Percentiles rank a stretch among this genome's conserved stretches.
Conservation (phyloP, 768 basidiomycete species). For the Suillus variegatus region DNA sequence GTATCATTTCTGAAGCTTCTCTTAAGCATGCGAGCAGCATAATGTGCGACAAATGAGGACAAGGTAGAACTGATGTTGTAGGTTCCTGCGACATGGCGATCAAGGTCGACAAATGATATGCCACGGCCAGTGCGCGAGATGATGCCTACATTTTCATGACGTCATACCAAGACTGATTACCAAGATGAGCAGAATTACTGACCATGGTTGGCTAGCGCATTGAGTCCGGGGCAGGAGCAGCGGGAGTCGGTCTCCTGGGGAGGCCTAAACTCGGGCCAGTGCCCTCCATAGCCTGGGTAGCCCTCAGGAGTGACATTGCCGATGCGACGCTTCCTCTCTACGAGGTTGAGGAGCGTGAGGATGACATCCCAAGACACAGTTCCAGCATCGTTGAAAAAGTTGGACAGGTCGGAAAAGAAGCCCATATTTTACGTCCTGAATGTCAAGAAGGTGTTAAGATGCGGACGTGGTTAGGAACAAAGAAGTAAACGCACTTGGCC, state of each 20-base stretch:
- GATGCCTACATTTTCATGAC: background rate
- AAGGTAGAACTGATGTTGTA: conserved; percentile 1
- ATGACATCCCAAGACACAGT: background rate
- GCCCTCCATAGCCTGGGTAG: background rate
- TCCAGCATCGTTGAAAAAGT: background rate
- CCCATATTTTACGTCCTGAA: background rate
- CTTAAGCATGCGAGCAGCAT: background rate
- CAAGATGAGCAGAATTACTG: background rate
- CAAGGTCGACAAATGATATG: background rate
- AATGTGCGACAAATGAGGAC: background rate
- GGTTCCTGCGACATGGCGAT: background rate
- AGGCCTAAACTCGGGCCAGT: background rate
- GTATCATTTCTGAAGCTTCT: background rate
- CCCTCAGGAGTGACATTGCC: background rate
- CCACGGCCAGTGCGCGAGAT: background rate
- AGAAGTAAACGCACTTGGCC: background rate
- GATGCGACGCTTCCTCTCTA: background rate
- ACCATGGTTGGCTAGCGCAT: background rate
- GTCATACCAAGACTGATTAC: background rate
- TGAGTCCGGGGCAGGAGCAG: conserved; percentile 1
- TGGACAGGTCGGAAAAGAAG: background rate
- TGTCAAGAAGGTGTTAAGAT: background rate
- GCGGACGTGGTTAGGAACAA: background rate
- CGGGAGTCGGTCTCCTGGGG: background rate
- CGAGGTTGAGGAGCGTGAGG: background rate